Evolutionary conservation across 2,329 filamentous ascomycete genomes (phyloP).

Genomic region (Sarocladium brachiariae): DNA sequence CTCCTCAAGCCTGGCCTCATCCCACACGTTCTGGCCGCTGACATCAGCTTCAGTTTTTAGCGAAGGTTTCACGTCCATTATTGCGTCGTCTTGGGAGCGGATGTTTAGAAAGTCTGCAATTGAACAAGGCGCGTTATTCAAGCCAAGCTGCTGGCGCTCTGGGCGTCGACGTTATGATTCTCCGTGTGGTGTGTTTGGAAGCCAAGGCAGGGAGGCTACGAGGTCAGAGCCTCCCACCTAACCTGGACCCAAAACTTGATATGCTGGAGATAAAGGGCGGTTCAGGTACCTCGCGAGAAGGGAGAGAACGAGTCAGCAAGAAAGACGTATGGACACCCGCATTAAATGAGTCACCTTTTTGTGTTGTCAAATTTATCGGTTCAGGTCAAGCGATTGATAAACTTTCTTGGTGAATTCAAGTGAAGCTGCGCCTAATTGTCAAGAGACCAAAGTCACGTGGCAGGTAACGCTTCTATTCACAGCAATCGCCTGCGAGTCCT

Average conservation of each 20-base stretch:
- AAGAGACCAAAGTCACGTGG: neutral
- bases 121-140: neutral
- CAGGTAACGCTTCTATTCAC: neutral
- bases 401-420: no score
- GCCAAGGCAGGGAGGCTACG: no score
- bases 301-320: no score
- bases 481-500: neutral
- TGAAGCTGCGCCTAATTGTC: no score
- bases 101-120: neutral
- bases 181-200: neutral
- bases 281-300: no score
- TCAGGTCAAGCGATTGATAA: no score
- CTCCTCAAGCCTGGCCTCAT: constrained; percentile 43
- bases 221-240: no score
- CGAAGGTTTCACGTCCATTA: neutral
- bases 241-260: no score
- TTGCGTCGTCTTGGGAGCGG: neutral
- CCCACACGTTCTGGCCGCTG: constrained; percentile 28
- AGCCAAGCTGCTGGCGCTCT: neutral
- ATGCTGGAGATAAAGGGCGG: no score
- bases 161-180: neutral
- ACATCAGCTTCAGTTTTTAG: constrained; percentile 14
- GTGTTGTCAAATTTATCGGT: no score
- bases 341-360: no score
- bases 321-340: no score